Conservation (phyloP, 2,329 filamentous ascomycete species). For the Cladobotryum mycophilum region DNA sequence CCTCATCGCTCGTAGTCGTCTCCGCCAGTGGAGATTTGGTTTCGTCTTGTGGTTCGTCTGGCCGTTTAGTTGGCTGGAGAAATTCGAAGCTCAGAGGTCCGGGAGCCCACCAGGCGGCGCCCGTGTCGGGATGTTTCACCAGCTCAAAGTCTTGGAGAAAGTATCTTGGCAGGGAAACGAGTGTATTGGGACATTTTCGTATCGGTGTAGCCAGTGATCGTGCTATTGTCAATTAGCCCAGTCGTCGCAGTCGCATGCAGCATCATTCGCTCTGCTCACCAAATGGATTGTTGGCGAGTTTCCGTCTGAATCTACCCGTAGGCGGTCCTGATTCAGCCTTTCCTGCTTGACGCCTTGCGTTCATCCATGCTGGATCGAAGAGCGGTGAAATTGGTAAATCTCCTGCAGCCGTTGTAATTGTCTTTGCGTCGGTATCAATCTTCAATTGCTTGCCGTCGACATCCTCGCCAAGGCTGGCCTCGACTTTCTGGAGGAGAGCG, state of each 20-base stretch:
- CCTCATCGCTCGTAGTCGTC: no score
- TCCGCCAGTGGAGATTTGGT: neutral
- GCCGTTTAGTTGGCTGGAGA: constrained; percentile 14
- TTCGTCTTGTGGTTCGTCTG: neutral
- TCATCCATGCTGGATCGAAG: constrained; percentile 45
- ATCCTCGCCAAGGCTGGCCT: constrained; percentile 26
- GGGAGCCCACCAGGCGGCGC: constrained; percentile 51
- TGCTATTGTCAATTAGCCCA: constrained; percentile 38
- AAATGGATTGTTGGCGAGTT: constrained; percentile 56
- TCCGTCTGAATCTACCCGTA: constrained; percentile 46
- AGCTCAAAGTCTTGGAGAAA: constrained; percentile 59
- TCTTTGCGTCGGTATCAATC: constrained; percentile 36
- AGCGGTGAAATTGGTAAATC: constrained; percentile 48
- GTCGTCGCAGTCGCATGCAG: neutral
- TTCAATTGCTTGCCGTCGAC: constrained; percentile 23
- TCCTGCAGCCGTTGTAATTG: constrained; percentile 39
- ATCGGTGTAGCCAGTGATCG: constrained; percentile 55
- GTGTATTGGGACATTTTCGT: constrained; percentile 49
- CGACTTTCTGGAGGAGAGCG: constrained; percentile 25
- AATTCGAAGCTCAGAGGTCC: constrained; percentile 30
- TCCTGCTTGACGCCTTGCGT: constrained; percentile 37
- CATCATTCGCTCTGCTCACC: constrained; percentile 37
- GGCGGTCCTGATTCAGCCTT: constrained; percentile 29
- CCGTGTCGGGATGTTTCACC: constrained; percentile 47
- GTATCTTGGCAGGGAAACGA: constrained; percentile 45